phyloP scores from a whole-genome alignment of 2,329 filamentous ascomycete species.

The Atkinsonella hypoxylon region DNA sequence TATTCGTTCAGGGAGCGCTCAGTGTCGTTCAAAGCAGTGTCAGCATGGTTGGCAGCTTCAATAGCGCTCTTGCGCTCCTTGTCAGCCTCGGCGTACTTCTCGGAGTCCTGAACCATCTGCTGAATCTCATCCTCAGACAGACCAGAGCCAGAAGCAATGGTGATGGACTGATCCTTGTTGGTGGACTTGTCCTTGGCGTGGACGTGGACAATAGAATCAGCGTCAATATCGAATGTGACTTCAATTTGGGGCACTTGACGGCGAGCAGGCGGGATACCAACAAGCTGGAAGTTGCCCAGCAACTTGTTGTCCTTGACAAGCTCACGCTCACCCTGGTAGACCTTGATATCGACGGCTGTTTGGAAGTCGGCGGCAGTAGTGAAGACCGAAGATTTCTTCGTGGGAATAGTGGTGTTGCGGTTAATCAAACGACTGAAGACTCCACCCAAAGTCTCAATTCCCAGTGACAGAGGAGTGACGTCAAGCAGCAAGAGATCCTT shows the following conservation, averaged over 20 bases:
- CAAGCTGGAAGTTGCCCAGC: conserved; percentile 97
- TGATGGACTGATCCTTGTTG: conserved; percentile 99
- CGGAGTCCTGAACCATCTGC: conserved; percentile 94
- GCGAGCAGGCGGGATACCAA: conserved; percentile 91
- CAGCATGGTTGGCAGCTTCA: conserved; percentile 93
- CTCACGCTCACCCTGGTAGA: conserved; percentile 99
- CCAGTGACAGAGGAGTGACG: conserved; percentile 88
- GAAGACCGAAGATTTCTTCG: conserved; percentile 98
- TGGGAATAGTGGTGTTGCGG: conserved; percentile 97
- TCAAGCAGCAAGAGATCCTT: conserved; percentile 92
- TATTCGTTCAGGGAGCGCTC: conserved; percentile 98
- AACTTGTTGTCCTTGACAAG: conserved; percentile 98
- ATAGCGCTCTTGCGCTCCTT: conserved; percentile 96
- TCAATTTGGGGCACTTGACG: conserved; percentile 93
- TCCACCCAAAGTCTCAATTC: conserved; percentile 96
- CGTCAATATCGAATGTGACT: conserved; percentile 98
- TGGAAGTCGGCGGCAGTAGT: conserved; percentile 97
- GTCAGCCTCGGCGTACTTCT: conserved; percentile 89
- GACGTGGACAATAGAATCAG: conserved; percentile 95
- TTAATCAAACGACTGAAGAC: conserved; percentile 98
- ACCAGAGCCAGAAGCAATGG: conserved; percentile 94
- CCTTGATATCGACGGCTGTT: conserved; percentile 98
- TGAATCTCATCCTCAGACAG: conserved; percentile 91
- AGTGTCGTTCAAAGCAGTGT: conserved; percentile 92
- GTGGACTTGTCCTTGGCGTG: conserved; percentile 98